These are phyloP conservation scores for Clonostachys sp. DNA, from an alignment of 2,329 filamentous ascomycete genomes.

Conservation along the genomic window DNA sequence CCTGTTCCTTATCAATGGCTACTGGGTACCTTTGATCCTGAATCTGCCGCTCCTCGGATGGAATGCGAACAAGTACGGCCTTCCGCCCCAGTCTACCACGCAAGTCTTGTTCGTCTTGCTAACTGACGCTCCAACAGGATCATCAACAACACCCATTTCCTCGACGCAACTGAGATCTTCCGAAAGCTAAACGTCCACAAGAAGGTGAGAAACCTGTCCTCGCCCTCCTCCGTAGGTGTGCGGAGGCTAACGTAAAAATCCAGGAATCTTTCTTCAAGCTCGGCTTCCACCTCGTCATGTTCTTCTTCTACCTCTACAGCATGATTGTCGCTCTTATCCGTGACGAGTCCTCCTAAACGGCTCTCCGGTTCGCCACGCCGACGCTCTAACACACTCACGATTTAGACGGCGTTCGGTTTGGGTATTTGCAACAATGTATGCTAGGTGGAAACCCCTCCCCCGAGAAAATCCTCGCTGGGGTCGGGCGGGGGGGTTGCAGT, in stretches of 20 bases:
- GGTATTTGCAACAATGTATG: too few species aligned
- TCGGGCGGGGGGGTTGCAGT: too few species aligned
- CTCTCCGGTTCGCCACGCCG: not conserved
- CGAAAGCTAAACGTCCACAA: slow-evolving; percentile 98
- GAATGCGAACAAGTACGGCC: slow-evolving; percentile 92
- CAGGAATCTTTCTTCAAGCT: slow-evolving; percentile 99
- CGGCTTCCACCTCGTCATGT: slow-evolving; percentile 97
- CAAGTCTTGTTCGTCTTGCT: not conserved
- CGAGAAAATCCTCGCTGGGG: too few species aligned
- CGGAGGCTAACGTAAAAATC: slow-evolving; percentile 11
- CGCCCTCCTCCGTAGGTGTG: not conserved
- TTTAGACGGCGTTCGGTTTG: too few species aligned
- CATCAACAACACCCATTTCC: slow-evolving; percentile 90
- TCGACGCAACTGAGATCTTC: slow-evolving; percentile 99
- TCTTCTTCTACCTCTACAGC: slow-evolving; percentile 99
- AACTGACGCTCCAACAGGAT: slow-evolving; percentile 56
- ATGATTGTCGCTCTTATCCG: slow-evolving; percentile 96
- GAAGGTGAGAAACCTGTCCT: slow-evolving; percentile 60
- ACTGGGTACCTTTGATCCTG: slow-evolving; percentile 90
- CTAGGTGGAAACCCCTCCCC: too few species aligned
- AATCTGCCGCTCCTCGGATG: slow-evolving; percentile 89
- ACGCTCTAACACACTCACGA: not conserved
- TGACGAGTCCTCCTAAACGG: slow-evolving; percentile 77
- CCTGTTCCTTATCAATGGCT: slow-evolving; percentile 96
- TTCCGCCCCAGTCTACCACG: slow-evolving; percentile 12